A percentile compares a stretch with the other conserved stretches of the same genome.
Conservation (phyloP, 2,329 filamentous ascomycete genomes). For the Metarhizium rileyi region DNA sequence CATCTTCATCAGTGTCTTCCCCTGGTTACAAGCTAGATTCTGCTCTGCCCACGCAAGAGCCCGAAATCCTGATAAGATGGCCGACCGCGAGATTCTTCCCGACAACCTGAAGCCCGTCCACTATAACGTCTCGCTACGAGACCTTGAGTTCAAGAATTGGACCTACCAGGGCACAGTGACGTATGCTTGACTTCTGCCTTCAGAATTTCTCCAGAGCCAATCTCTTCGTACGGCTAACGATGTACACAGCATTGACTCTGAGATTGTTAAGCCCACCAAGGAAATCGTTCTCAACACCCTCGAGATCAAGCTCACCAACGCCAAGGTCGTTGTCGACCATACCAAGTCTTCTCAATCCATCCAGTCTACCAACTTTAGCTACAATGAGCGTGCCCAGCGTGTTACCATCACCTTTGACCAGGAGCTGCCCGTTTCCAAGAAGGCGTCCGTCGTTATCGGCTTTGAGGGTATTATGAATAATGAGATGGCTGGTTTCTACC, state of each 20-base stretch:
- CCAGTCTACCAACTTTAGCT: conserved; percentile 59
- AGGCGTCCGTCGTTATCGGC: conserved; percentile 57
- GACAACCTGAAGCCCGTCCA: conserved; percentile 67
- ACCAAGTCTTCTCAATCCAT: conserved; percentile 46
- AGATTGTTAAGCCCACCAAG: conserved; percentile 61
- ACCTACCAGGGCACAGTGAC: conserved; percentile 73
- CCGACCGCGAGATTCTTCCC: conserved; percentile 53
- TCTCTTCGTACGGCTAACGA: neutral
- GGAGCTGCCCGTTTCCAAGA: conserved; percentile 57
- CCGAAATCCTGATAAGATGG: conserved; percentile 31
- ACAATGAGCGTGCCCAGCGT: conserved; percentile 77
- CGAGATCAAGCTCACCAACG: conserved; percentile 65
- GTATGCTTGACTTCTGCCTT: conserved; percentile 24
- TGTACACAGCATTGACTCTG: conserved; percentile 55
- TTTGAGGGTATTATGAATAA: conserved; percentile 82
- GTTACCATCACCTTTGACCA: conserved; percentile 68
- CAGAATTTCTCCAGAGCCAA: neutral
- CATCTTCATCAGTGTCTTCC: conserved; percentile 14
- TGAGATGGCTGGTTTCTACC: conserved; percentile 87
- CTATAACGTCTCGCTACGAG: conserved; percentile 73
- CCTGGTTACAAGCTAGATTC: conserved; percentile 18
- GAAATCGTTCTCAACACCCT: conserved; percentile 78
- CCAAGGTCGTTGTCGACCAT: conserved; percentile 50
- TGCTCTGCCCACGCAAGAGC: conserved; percentile 28
- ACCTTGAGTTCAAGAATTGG: conserved; percentile 66